Evolutionary conservation across 1,284 basidiomycete species (phyloP), one percentile per base, ranked within the genome.

Genomic region (Ceratobasidium sp.): DNA sequence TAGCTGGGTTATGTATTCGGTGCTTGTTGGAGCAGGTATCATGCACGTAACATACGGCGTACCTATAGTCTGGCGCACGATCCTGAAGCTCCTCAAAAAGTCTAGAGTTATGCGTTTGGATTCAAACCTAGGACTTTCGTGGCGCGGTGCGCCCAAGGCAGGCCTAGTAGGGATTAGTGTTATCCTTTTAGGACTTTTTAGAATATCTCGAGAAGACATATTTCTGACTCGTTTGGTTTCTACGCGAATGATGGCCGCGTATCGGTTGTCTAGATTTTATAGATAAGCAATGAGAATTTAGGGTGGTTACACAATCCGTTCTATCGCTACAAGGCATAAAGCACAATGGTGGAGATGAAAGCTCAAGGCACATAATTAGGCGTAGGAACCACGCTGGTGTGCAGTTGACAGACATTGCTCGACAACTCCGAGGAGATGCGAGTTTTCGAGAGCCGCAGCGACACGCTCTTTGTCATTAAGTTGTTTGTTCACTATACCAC

Each of bases 391-490:
- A 50, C 73, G 61, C 50, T 75, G 77, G 65, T 80, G 75, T 10
- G 89, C 89, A 9, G 88, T 89, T 9, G 86, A 86, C 50, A 99
- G 88, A 83, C 96, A 97, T 67, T 94, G 93, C 84, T 98, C 96
- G 2, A 99, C 91, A 0, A 97, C 95, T 77, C 93, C 92, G 3
- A 98, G 85, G 5, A 99, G 88, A 57, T 94, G 91, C 12, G 90
- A 89, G 84, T 99, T 99, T 85, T 99, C 97, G 48, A 99, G 88
- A 0, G 97, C 98, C 10, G 98, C 98, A 33, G 97, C 97, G 0
- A 99, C 98, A 66, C 97, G 89, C 86, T 99, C 97, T 85, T 99
- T 99, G 86, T 99, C 97, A 83, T 99, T 99, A 62, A 99, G 88
- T 84, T 99, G 97, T 85, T 99, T 99, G 87, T 99, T 99, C 46